Percentiles rank a stretch among this genome's conserved stretches.
phyloP scores from a whole-genome alignment of 2,329 filamentous ascomycete species.

The Curvularia eragrostidis region DNA sequence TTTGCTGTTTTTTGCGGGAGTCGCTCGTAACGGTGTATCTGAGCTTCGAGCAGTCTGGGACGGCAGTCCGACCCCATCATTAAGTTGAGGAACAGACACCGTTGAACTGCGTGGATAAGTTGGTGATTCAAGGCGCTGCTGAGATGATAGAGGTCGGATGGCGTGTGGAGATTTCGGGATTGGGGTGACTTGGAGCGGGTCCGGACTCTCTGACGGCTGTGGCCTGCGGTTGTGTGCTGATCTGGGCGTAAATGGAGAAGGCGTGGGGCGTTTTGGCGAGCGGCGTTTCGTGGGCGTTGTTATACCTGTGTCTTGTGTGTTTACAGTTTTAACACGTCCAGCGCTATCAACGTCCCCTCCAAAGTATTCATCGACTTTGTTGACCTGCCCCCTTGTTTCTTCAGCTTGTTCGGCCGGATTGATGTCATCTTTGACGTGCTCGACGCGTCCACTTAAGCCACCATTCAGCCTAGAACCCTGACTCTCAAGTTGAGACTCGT shows the following conservation, averaged over 20 bases:
- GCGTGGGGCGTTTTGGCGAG: constrained; percentile 22
- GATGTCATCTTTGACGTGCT: constrained; percentile 25
- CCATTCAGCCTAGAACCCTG: constrained; percentile 23
- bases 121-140: constrained; percentile 18
- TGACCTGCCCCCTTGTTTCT: not conserved
- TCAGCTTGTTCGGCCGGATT: constrained; percentile 3
- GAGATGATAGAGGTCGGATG: constrained; percentile 13
- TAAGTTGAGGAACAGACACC: constrained; percentile 15
- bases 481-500: constrained; percentile 40
- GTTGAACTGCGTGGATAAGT: constrained; percentile 9
- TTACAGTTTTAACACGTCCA: not conserved
- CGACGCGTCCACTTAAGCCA: constrained; percentile 26
- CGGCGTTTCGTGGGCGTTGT: constrained; percentile 16
- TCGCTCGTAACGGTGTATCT: not conserved
- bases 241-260: constrained; percentile 31
- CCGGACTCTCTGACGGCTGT: constrained; percentile 39
- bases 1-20: not conserved
- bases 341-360: not conserved
- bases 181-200: constrained; percentile 35
- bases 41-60: constrained; percentile 9
- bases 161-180: constrained; percentile 10
- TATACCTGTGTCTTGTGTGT: not conserved
- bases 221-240: constrained; percentile 3
- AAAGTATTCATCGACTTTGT: not conserved
- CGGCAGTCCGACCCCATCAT: constrained; percentile 7